Base-by-base conservation (phyloP, 2,329 filamentous ascomycete species). In the Hymenoscyphus linearis region DNA sequence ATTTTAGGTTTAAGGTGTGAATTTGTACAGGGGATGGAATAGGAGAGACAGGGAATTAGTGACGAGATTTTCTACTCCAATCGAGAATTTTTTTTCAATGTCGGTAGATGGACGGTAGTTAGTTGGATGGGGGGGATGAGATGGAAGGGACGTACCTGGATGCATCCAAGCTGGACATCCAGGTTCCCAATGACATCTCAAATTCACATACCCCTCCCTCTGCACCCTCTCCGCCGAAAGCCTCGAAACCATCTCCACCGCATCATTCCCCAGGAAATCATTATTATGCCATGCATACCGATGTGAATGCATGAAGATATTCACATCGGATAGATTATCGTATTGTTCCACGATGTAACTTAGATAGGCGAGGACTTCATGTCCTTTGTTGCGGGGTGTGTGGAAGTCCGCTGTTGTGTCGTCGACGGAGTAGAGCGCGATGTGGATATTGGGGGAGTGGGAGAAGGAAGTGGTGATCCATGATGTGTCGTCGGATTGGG, bases 271-370 rank as follows among this genome's bases (percentile, higher is more conserved):
- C 2, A 72, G 59, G 1, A 70, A 55, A 2, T 68, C 63, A 40
- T 72, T 66, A 36, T 66, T 71, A 52, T 72, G 71, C 70, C 70
- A 72, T 4, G 68, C 57, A 79, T 78, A 52, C 77, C 79, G 69
- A 66, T 87, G 84, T 1, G 82, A 78, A 59, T 73, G 71, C 62
- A 72, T 66, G 59, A 72, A 73, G 26, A 70, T 66, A 36, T 67
- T 71, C 9, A 70, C 65, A 58, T 71, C 69, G 4, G 68, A 64
- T 2, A 87, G 77, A 13, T 79, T 72, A 52, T 85, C 75, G 71
- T 87, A 87, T 69, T 85, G 77, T 64, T 87, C 82, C 69, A 87
- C 83, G 63, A 87, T 81, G 71, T 83, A 86, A 69, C 85, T 85
- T 65, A 72, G 62, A 36, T 71, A 70, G 4, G 69, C 64, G 68